Conservation (phyloP, 371 early-diverging fungal genomes). For the Mortierella sp. region DNA sequence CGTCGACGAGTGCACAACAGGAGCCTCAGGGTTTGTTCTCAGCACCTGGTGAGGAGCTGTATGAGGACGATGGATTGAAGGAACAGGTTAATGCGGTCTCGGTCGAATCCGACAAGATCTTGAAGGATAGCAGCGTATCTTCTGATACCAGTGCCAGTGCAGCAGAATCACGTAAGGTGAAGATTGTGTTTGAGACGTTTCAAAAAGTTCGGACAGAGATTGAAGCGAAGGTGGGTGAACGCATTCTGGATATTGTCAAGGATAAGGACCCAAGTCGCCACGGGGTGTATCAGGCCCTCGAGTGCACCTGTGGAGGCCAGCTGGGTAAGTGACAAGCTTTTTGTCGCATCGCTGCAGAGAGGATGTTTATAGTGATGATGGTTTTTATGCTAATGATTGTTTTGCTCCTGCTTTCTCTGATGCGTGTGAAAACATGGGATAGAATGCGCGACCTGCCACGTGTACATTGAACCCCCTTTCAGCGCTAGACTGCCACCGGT, state of each 20-base stretch:
- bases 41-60: conserved; percentile 43
- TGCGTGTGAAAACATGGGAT: not conserved
- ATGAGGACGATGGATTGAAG: conserved; percentile 49
- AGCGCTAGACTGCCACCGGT: conserved; percentile 29
- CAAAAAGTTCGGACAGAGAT: conserved; percentile 54
- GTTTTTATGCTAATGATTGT: too few relatives aligned
- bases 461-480: conserved; percentile 49
- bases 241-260: conserved; percentile 54
- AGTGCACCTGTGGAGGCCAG: conserved; percentile 53
- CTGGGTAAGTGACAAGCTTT: conserved; percentile 51
- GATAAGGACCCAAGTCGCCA: conserved; percentile 51
- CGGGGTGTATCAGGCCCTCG: conserved; percentile 49
- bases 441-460: conserved; percentile 56
- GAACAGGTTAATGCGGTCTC: conserved; percentile 34
- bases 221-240: conserved; percentile 51
- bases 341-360: not conserved
- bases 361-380: too few relatives aligned
- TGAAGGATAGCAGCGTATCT: too few relatives aligned
- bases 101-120: conserved; percentile 18
- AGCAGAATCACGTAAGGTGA: conserved; percentile 15
- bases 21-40: conserved; percentile 32
- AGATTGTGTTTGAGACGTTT: conserved; percentile 48
- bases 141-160: not conserved
- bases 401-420: too few relatives aligned
- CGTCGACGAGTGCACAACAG: not conserved